Evolutionary conservation across 306 rosid genomes (phyloP), one percentile per base, ranked within the genome.

Genomic region (Quercus parvula): DNA sequence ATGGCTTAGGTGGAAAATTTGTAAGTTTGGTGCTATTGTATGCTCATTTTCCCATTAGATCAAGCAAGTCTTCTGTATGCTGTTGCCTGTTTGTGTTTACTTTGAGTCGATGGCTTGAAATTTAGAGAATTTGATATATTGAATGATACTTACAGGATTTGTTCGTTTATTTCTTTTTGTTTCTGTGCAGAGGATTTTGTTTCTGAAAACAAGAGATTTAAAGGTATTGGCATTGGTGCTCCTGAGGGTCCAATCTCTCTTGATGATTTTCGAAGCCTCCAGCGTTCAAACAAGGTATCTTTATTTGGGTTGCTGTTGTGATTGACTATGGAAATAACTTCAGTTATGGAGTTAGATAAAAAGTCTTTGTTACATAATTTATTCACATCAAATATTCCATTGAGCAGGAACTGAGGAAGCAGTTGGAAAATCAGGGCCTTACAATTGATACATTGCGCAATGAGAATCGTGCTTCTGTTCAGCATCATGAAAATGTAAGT

Each of bases 251-350:
- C 99, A 13, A 76, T 95, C 81, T 95, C 99, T 75, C 97, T 93
- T 78, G 99, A 95, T 84, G 99, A 95, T 87, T 95, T 95, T 86
- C 96, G 98, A 75, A 95, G 97, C 77, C 96, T 95, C 84, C 97
- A 92, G 78, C 86, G 92, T 78, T 95, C 99, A 73, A 95, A 95
- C 85, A 86, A 59, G 86, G 98, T 95, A 77, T 28, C 81, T 67
- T 81, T 71, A 5, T 70, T 82, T 46, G 71, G 73, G 54, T 79
- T 77, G 64, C 75, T 38, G 15, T 59, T 59, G 19, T 62, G 76
- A 22, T 38, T 24, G 54, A 49, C 19, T 22, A 57, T 27, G 15
- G 46, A 8, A 15, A 30, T 11, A 20, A 6, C 10, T 9, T 55
- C 63, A 66, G 20, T 57, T 54, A 68, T 46, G 77, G 55, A 74